Base-by-base conservation (phyloP, 495 filamentous ascomycete species). In the Annulohypoxylon moriforme region DNA sequence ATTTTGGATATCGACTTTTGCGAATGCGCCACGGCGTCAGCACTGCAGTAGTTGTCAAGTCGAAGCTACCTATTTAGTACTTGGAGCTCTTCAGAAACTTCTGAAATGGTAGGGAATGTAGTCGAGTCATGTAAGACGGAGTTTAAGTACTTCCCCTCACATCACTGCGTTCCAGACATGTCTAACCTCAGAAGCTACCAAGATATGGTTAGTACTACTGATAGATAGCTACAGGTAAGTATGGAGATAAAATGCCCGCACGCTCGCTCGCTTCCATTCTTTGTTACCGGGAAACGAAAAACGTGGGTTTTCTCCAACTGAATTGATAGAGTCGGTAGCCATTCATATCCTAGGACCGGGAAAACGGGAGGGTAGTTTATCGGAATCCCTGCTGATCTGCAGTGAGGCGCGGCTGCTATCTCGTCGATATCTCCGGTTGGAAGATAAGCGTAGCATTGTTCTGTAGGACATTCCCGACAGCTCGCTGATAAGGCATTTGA, bases 361-460 rank as follows among this genome's bases (percentile, higher is more conserved):
- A 40, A 59, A 25, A n/a, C 13, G 46, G 55, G n/a, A 27, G 3
- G 47, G 24, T 24, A 52, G 47, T 52, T 62, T 72, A 72, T 72
- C 69, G 46, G 20, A 44, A 68, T 40, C 69, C 69, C 64, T 72
- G 69, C 40, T 47, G 69, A 72, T 68, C 69, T 72, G 64, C 69
- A 64, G 69, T 7, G 47, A 68, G 60, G 36, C 47, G 64, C 63
- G 6, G 11, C 42, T 27, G 44, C 29, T 22, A 61, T 40, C 22
- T 16, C 38, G 49, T 50, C 50, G 59, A 64, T 72, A 65, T 56
- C 55, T 72, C 64, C 60, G 47, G 50, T 57, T 31, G 42, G 31
- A 56, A 68, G 69, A 72, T 72, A 72, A 72, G 64, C 50, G 58
- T 25, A 29, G 29, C 36, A 10, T 20, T 29, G 9, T 29, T 59